Evolutionary conservation across 2,329 filamentous ascomycete species (phyloP), one percentile per base, ranked within the genome.

Genomic region (Apiospora malaysiana): DNA sequence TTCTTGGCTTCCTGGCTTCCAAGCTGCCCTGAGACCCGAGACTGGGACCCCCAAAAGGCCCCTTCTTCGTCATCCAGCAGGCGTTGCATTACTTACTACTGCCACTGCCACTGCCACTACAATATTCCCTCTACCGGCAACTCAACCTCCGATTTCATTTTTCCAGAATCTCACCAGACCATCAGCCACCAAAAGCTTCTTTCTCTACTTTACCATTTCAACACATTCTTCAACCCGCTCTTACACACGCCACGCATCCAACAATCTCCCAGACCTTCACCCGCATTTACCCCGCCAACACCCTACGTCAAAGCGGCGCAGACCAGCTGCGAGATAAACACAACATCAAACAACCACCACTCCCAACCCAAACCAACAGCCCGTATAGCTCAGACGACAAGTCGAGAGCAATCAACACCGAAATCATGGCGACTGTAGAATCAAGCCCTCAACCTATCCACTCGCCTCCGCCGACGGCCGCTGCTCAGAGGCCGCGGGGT

Each of bases 401-500:
- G 32, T n/a, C 32, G 18, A 40, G 56, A 63, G 27, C 40, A 2
- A 63, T 63, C 56, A n/a, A 63, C 9, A 63, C 37, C 65, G 65
- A 25, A 43, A 46, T 67, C 47, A 80, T 80, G 78, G 77, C 78
- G 43, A 74, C 76, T 40, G 75, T 79, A 40, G 73, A 79, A 68
- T 77, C 72, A 59, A 78, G 75, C 56, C 74, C 77, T 65, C 71
- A 76, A 56, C n/a, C 72, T 32, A 68, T 76, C 66, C 77, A 79
- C 71, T 46, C 63, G 14, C 68, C 68, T 42, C 68, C 68, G 27
- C 21, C 49, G 4, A 65, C 49, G 2, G 40, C 37, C n/a, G 56
- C 51, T 42, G 51, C 68, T 14, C 77, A 78, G 73, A 78, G 79
- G 49, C 79, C 79, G 7, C 77, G 76, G 75, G 78, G 79, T 80